Base-by-base conservation (phyloP, 805 yeast species). In the Metschnikowia lunata region DNA sequence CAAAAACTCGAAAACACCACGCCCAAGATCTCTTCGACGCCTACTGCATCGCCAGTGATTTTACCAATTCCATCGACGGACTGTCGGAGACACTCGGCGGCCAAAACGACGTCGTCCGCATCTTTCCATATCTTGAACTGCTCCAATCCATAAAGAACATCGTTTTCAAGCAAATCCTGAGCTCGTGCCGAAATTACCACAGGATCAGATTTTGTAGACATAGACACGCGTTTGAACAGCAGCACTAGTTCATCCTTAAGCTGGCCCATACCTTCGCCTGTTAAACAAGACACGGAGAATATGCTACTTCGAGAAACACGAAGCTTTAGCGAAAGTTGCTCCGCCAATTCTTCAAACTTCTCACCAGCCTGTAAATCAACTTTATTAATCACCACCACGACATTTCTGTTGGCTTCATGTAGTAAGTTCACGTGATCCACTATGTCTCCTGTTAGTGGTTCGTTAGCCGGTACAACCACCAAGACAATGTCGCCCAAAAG, bases 1-100 rank as follows among this genome's bases (percentile, higher is more conserved):
- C 99, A 93, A 61, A 93, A 93, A 49, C 81, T 85, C 2, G 96
- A 82, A 59, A 93, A 93, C 0, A 93, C 93, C 1, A 87, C 91
- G 0, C 93, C 97, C 6, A 93, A 68, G 0, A 93, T 81, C 58
- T 93, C 98, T 54, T 93, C 97, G 0, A 90, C 75, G 0, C 95
- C 96, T 11, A 91, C 80, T 0, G 88, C 78, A 33, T 86, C 85
- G 1, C 98, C 99, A 0, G 97, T 90, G 26, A 93, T 85, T 57
- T 83, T 86, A 0, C 97, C 97, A 32, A 93, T 85, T 0, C 97
- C 97, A 11, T 84, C 88, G 14, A 84, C 80, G 0, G 96, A 81
- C 39, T 75, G 75, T 39, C 76, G 75, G 33, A 93, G 69, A 43
- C 85, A 82, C 47, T 91, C 96, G 0, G 87, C 69, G 0, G 96